phyloP scores from a whole-genome alignment of 768 basidiomycete genomes.

The Chiua virens region DNA sequence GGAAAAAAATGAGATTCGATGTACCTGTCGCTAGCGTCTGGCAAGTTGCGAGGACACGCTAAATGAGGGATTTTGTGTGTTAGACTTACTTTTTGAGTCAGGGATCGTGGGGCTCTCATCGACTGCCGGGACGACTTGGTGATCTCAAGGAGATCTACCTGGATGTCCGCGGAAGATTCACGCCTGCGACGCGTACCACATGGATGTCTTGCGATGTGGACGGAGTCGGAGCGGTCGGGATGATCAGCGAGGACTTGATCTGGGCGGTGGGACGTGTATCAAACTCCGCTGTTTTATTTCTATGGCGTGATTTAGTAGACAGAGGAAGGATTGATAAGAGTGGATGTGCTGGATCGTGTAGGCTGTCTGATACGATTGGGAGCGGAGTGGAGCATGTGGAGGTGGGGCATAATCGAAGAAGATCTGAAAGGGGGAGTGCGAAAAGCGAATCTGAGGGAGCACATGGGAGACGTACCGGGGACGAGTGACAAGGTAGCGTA shows the following conservation, averaged over 20 bases:
- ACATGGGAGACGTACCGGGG: slow-evolving; percentile 28
- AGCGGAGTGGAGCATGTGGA: slow-evolving; percentile 13
- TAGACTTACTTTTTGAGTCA: slow-evolving; percentile 22
- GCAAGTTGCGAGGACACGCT: not conserved
- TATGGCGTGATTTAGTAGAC: slow-evolving; percentile 13
- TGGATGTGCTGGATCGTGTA: not conserved
- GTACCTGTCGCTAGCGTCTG: slow-evolving; percentile 8
- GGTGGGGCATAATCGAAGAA: slow-evolving; percentile 22
- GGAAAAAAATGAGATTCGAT: slow-evolving; percentile 21
- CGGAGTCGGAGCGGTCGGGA: slow-evolving; percentile 29
- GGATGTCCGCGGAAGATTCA: slow-evolving; percentile 35
- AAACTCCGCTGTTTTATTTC: slow-evolving; percentile 18
- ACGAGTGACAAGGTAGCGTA: slow-evolving; percentile 3
- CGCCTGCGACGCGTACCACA: slow-evolving; percentile 25
- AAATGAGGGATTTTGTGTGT: slow-evolving; percentile 1
- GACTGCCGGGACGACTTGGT: slow-evolving; percentile 20
- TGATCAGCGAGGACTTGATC: slow-evolving; percentile 25
- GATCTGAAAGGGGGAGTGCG: slow-evolving; percentile 17
- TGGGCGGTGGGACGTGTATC: slow-evolving; percentile 11
- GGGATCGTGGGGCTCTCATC: slow-evolving; percentile 12
- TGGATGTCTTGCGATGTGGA: slow-evolving; percentile 32
- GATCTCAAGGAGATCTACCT: slow-evolving; percentile 26
- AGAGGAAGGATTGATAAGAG: not conserved
- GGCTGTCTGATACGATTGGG: slow-evolving; percentile 1
- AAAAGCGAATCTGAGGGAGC: slow-evolving; percentile 29